These are phyloP conservation scores for Penicillium longicatenatum DNA, from an alignment of 495 filamentous ascomycete species.

Conservation along the genomic window DNA sequence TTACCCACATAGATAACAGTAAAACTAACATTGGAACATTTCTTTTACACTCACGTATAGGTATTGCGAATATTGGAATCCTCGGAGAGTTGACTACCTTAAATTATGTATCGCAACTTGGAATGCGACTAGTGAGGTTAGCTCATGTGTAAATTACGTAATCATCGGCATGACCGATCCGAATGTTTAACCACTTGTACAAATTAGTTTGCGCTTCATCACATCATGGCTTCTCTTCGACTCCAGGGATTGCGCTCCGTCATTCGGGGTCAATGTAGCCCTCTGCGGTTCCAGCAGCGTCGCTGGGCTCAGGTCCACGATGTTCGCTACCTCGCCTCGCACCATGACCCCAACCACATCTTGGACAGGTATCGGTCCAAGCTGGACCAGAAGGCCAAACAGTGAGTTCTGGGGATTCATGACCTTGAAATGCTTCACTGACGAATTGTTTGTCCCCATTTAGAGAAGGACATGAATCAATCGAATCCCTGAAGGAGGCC, in stretches of 20 bases:
- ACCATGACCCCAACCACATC: constrained; percentile 61
- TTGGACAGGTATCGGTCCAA: constrained; percentile 85
- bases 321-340: constrained; percentile 81
- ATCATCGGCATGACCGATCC: background rate
- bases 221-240: constrained; percentile 38
- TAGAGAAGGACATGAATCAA: constrained; percentile 71
- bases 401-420: constrained; percentile 48
- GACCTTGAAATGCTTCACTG: background rate
- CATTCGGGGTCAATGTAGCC: constrained; percentile 28
- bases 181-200: background rate
- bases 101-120: no score
- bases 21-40: no score
- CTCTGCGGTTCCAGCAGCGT: constrained; percentile 57
- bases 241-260: constrained; percentile 35
- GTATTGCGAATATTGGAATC: no score
- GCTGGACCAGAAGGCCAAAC: constrained; percentile 79
- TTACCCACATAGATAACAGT: no score
- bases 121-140: no score
- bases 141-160: background rate
- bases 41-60: no score
- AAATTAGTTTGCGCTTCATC: background rate
- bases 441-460: background rate
- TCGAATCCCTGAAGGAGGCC: constrained; percentile 75
- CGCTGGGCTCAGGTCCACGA: constrained; percentile 93
- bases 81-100: no score